Evolutionary conservation across 345 rosid genomes (phyloP).

Genomic region (Dovyalis caffra): DNA sequence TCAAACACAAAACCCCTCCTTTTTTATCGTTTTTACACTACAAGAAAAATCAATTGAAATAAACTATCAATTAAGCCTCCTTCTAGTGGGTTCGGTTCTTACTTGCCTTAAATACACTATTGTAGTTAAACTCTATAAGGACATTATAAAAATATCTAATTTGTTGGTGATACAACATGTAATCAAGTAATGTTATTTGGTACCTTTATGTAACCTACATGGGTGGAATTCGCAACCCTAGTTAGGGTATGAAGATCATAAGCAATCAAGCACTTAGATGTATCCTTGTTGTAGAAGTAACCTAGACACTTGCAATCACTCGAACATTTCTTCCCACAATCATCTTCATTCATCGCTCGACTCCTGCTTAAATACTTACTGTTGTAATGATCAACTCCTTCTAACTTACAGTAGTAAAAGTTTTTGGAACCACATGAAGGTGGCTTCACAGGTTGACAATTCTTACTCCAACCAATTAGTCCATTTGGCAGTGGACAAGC

Average conservation of each 20-base stretch:
- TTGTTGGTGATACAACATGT: no score
- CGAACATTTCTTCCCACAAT: constrained; percentile 34
- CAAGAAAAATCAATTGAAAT: no score
- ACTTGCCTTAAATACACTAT: no score
- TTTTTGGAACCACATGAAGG: constrained; percentile 2
- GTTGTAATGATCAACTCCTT: constrained; percentile 53
- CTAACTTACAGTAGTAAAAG: constrained; percentile 38
- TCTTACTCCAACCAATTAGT: constrained; percentile 48
- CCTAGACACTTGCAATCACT: constrained; percentile 62
- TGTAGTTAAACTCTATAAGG: no score
- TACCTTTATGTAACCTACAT: constrained; percentile 34
- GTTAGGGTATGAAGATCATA: constrained; percentile 55
- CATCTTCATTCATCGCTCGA: constrained; percentile 20
- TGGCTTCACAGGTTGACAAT: constrained; percentile 16
- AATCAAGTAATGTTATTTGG: constrained; percentile 7
- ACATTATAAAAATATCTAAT: no score
- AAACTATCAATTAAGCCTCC: no score
- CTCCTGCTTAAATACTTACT: constrained; percentile 39
- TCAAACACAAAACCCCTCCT: no score
- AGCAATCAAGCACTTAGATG: constrained; percentile 55
- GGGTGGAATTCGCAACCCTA: constrained; percentile 27
- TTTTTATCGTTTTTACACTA: no score
- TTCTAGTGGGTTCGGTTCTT: no score
- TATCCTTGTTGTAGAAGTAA: constrained; percentile 42
- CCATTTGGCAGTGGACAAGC: constrained; percentile 30